A percentile compares a stretch with the other conserved stretches of the same genome.
Conservation (phyloP, 768 basidiomycete species). For the Termitomyces sp. region DNA sequence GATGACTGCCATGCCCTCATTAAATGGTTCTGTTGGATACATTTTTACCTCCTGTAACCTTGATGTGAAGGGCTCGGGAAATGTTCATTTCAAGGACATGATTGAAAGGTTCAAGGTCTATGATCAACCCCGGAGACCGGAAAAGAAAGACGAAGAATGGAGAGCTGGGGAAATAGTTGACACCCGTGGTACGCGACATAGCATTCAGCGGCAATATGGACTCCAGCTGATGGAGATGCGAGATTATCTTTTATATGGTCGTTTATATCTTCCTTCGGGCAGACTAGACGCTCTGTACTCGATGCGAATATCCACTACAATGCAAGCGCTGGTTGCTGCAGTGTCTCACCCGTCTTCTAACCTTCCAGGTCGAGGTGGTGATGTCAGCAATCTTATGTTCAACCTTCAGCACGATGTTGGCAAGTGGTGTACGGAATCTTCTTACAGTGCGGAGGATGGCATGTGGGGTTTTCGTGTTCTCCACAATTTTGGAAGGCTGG, state of each 20-base stretch:
- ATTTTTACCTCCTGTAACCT: constrained; percentile 88
- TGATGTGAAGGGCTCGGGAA: constrained; percentile 59
- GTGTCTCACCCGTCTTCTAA: constrained; percentile 74
- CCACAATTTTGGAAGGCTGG: constrained; percentile 85
- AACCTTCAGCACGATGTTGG: constrained; percentile 90
- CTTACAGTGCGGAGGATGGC: constrained; percentile 88
- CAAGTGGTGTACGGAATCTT: constrained; percentile 90
- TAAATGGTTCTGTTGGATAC: constrained; percentile 90
- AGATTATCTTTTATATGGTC: constrained; percentile 95
- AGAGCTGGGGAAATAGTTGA: constrained; percentile 74
- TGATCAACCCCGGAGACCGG: constrained; percentile 74
- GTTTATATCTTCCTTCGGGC: constrained; percentile 84
- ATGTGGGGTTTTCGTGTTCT: constrained; percentile 89
- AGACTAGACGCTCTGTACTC: constrained; percentile 88
- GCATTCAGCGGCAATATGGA: constrained; percentile 8
- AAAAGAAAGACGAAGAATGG: constrained; percentile 76
- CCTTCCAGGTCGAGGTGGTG: constrained; percentile 36
- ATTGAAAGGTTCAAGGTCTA: constrained; percentile 84
- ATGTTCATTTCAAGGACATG: constrained; percentile 82
- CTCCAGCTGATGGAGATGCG: constrained; percentile 6
- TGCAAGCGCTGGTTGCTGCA: constrained; percentile 80
- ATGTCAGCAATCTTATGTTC: constrained; percentile 69
- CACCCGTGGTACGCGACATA: constrained; percentile 51
- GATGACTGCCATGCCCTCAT: constrained; percentile 87
- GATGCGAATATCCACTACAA: constrained; percentile 67